phyloP scores from a whole-genome alignment of 768 basidiomycete species.

The Gautieria morchelliformis region DNA sequence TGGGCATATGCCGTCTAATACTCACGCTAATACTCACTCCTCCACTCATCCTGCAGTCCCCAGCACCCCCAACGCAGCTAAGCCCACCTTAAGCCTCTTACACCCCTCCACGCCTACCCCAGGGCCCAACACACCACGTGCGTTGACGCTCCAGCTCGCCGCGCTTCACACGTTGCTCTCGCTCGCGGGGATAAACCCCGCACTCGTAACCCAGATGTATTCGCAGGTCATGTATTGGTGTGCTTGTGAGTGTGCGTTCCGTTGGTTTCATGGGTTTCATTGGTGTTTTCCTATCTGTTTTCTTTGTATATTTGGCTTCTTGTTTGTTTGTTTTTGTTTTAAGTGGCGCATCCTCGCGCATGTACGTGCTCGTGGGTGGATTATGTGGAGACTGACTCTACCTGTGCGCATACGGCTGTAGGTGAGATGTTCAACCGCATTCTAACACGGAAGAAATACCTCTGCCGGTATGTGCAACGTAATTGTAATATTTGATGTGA shows the following conservation, averaged over 20 bases:
- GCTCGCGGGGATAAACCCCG: constrained; percentile 85
- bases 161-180: constrained; percentile 77
- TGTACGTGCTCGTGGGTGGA: too few species aligned
- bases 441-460: constrained; percentile 84
- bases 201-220: constrained; percentile 81
- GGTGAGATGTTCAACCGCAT: constrained; percentile 83
- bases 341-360: background rate
- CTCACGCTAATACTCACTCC: too few species aligned
- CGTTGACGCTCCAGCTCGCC: constrained; percentile 73
- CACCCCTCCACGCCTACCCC: constrained; percentile 20
- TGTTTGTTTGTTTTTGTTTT: background rate
- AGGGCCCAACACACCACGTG: constrained; percentile 29
- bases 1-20: too few species aligned
- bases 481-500: too few species aligned
- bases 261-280: too few species aligned
- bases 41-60: too few species aligned
- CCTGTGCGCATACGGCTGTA: constrained; percentile 17
- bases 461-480: constrained; percentile 58
- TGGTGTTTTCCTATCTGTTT: background rate
- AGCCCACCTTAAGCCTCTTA: too few species aligned
- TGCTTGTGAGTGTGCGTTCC: constrained; percentile 55
- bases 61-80: too few species aligned
- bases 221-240: constrained; percentile 99
- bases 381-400: too few species aligned
- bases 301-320: background rate